phyloP scores from a whole-genome alignment of 768 basidiomycete species.

The Mycena indigotica region DNA sequence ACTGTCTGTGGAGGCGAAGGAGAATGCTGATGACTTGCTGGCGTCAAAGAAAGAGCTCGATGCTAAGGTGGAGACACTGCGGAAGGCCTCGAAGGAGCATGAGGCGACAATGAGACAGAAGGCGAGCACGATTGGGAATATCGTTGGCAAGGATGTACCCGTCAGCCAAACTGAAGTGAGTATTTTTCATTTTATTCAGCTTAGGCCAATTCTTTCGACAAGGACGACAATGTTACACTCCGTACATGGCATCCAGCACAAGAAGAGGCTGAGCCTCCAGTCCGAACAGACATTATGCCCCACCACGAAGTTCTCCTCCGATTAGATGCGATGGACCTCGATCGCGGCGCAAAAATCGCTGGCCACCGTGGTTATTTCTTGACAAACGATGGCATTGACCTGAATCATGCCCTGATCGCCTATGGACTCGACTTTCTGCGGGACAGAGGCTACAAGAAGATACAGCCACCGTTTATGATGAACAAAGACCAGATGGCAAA shows the following conservation, averaged over 20 bases:
- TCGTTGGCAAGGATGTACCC: conserved; percentile 85
- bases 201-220: not conserved
- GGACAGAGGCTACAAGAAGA: conserved; percentile 82
- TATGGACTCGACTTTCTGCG: conserved; percentile 95
- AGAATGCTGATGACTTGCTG: conserved; percentile 86
- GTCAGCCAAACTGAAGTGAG: conserved; percentile 86
- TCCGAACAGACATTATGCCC: conserved; percentile 80
- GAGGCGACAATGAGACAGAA: conserved; percentile 79
- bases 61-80: conserved; percentile 72
- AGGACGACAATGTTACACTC: conserved; percentile 90
- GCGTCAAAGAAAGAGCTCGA: conserved; percentile 85
- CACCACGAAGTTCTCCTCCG: conserved; percentile 96
- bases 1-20: conserved; percentile 67
- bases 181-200: not conserved
- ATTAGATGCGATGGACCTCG: conserved; percentile 94
- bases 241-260: conserved; percentile 87
- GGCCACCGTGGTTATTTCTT: conserved; percentile 98
- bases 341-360: conserved; percentile 90
- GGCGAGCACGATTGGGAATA: conserved; percentile 85
- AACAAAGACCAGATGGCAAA: conserved; percentile 97
- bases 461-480: conserved; percentile 98
- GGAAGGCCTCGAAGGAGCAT: conserved; percentile 75
- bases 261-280: conserved; percentile 68
- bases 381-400: conserved; percentile 92
- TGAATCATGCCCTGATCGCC: conserved; percentile 93